phyloP scores from a whole-genome alignment of 2,329 filamentous ascomycete species.

The Fusarium sp. region DNA sequence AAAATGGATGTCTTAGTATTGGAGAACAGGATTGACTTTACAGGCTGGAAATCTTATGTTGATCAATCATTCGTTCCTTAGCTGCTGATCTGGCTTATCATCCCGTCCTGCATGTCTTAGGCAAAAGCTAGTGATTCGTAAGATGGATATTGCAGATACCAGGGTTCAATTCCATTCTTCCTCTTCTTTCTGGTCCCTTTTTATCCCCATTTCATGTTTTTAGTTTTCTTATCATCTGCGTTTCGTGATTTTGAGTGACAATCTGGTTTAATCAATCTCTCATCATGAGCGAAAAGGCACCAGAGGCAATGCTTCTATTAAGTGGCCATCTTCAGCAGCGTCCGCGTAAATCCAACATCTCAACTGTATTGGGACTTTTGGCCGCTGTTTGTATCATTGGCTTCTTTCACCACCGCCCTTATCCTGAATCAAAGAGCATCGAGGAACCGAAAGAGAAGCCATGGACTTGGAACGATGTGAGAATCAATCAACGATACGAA shows the following conservation, averaged over 20 bases:
- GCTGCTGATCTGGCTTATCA: conserved; percentile 30
- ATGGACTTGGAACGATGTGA: conserved; percentile 46
- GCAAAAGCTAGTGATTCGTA: conserved; percentile 22
- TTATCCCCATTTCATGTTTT: not conserved
- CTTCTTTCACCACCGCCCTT: conserved; percentile 38
- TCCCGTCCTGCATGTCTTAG: conserved; percentile 28
- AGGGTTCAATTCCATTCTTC: not conserved
- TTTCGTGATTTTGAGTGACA: not conserved
- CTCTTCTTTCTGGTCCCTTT: not conserved
- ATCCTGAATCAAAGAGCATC: conserved; percentile 1
- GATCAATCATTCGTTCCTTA: not conserved
- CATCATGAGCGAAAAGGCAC: conserved; percentile 36
- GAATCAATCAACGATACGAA: not conserved
- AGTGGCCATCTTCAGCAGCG: conserved; percentile 7
- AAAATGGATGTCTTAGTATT: conserved; percentile 6
- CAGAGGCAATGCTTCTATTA: conserved; percentile 31
- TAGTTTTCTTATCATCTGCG: not conserved
- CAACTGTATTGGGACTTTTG: conserved; percentile 33
- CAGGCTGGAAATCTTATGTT: not conserved
- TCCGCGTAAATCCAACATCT: conserved; percentile 8
- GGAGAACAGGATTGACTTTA: not conserved
- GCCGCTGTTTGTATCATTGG: conserved; percentile 29
- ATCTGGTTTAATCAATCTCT: not conserved
- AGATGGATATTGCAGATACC: not conserved
- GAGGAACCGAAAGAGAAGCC: conserved; percentile 9